Evolutionary conservation across 2,329 filamentous ascomycete genomes (phyloP).

Genomic region (Arthroderma sp.): DNA sequence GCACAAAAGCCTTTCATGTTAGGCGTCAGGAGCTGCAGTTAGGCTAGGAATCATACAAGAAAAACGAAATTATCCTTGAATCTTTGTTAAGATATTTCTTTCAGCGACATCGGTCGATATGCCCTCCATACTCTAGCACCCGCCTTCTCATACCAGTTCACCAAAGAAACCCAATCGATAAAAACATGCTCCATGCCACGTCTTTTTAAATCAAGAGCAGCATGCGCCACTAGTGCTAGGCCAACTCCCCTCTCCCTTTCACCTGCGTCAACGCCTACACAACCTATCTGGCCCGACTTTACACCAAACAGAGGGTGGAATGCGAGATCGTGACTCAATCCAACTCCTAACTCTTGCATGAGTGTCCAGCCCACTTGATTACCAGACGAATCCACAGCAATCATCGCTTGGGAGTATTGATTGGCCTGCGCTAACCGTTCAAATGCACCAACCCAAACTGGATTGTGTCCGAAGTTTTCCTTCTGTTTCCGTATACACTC

Average conservation of each 20-base stretch:
- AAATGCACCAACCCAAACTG: conserved; percentile 33
- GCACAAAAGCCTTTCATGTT: no score
- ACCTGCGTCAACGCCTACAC: conserved; percentile 30
- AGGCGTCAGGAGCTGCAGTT: no score
- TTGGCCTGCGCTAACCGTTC: conserved; percentile 21
- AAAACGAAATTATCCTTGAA: not conserved
- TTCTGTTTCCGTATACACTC: conserved; percentile 10
- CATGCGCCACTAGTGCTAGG: conserved; percentile 30
- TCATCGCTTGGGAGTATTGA: conserved; percentile 30
- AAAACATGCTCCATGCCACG: conserved; percentile 19
- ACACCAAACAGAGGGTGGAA: conserved; percentile 28
- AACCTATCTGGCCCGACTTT: conserved; percentile 33
- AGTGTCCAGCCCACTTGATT: conserved; percentile 34
- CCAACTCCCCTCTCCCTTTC: conserved; percentile 29
- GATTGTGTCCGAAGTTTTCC: conserved; percentile 8
- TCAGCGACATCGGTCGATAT: conserved; percentile 20
- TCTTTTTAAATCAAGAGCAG: conserved; percentile 17
- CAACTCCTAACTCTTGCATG: conserved; percentile 26
- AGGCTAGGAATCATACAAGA: no score
- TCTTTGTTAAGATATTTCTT: conserved; percentile 3
- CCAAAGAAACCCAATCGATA: conserved; percentile 23
- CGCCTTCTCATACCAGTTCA: conserved; percentile 33
- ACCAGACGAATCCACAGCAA: conserved; percentile 25
- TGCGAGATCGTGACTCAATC: conserved; percentile 26
- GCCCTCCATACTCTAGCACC: conserved; percentile 29